Base-by-base conservation (phyloP, 139 green algal genomes). In the Penium margaritaceum region DNA sequence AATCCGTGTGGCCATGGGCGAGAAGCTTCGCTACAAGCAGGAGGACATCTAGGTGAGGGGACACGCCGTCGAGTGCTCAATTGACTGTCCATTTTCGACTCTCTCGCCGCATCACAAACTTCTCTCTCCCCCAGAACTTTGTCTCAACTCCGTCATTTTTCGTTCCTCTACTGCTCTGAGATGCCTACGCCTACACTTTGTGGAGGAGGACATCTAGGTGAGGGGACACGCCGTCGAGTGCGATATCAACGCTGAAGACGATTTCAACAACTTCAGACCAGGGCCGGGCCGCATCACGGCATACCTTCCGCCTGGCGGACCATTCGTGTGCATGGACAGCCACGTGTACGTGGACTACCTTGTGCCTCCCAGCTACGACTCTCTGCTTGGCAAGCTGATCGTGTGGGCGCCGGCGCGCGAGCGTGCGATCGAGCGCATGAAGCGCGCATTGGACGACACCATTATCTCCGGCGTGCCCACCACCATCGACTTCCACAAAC, bases 311-410 rank as follows among this genome's bases (percentile, higher is more conserved):
- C 90, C 92, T n/a, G 92, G 92, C 24, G 89, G 90, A 35, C 92
- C 91, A 44, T 81, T 95, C 76, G 90, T 95, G 44, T 87, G 92
- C 82, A 96, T 97, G 92, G 92, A 97, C 87, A 88, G 72, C 46
- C 92, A 97, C 87, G 73, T 97, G 38, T 97, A 97, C 84, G 84
- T 88, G 39, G 90, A 92, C 83, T 97, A 97, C 88, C 76, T 90
- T 58, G 85, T 97, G 76, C 92, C 92, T 19, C 91, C 92, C 36
- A 95, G 95, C 88, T 97, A 97, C 76, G 91, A 96, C 87, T 94
- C 87, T 0, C 82, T 96, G 66, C 87, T 97, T 76, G 92, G 92
- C 81, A 97, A 97, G 68, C 91, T 97, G 32, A 96, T 97, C 58
- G 91, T 96, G 70, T 97, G 74, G 74, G 74, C 46, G 3, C 69